Percentiles rank a stretch among this genome's conserved stretches.
Evolutionary conservation across 176 grass and related monocot species (phyloP).

Genomic region (Pontederia paniculata): DNA sequence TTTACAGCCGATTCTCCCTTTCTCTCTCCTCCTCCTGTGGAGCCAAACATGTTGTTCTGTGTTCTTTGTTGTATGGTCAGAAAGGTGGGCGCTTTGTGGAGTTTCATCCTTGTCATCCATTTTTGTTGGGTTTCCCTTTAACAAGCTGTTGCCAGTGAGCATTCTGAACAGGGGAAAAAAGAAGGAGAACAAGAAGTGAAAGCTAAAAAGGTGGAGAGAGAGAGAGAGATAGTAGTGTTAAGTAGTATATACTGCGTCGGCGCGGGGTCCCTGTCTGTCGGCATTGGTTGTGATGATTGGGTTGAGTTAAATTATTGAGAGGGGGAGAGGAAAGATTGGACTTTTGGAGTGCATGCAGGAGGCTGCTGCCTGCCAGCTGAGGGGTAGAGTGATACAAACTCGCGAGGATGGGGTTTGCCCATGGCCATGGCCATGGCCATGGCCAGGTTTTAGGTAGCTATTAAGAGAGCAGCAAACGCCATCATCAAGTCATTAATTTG

Average conservation of each 20-base stretch:
- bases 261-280: constrained; percentile 9
- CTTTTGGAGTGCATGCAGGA: not conserved
- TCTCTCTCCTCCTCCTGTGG: too few species aligned
- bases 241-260: constrained; percentile 1
- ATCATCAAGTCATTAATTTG: too few species aligned
- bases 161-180: not conserved
- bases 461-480: too few species aligned
- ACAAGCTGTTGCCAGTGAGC: not conserved
- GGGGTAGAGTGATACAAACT: too few species aligned
- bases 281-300: constrained; percentile 3
- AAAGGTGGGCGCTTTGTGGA: not conserved
- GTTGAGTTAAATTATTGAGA: not conserved
- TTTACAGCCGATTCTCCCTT: too few species aligned
- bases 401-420: too few species aligned
- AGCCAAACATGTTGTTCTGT: too few species aligned
- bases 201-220: not conserved
- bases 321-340: not conserved
- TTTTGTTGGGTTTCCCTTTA: too few species aligned
- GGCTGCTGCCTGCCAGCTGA: not conserved
- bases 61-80: too few species aligned
- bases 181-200: not conserved
- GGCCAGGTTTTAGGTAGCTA: too few species aligned
- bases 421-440: too few species aligned
- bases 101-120: not conserved
- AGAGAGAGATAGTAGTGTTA: not conserved